Evolutionary conservation across 352 stramenopile genomes (phyloP), one percentile per base, ranked within the genome.

Genomic region (Globisporangium rhizosaccharum): DNA sequence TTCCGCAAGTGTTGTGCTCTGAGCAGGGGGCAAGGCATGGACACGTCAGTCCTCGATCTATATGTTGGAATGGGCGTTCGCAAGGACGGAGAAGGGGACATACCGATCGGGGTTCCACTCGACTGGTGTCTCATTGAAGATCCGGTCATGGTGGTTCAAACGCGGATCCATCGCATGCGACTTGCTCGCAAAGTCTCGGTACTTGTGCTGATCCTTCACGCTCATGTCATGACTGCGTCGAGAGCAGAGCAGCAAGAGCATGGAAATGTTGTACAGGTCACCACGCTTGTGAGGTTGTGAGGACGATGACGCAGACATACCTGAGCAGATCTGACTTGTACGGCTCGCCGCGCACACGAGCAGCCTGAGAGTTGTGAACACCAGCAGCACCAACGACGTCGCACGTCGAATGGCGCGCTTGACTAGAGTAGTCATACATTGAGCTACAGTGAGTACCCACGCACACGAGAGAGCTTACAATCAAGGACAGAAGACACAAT

Each of bases 1-100:
- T 93, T 90, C 20, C 84, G 81, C 20, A 93, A 55, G n/a, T 87
- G n/a, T 63, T 89, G 79, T 20, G 82, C 79, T 45, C 79, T 91
- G 51, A 37, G n/a, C 14, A 56, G 37, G 15, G 39, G 47, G 28
- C 37, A 8, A 26, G 14, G 18, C 15, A 57, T 47, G 41, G 17
- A 46, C 14, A 46, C 41, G 15, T n/a, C 14, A 39, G 26, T 15
- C 6, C 20, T 53, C 7, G 17, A 26, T 28, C 7, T 14, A 14
- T 15, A 26, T 41, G 25, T 41, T 15, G 23, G 5, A 44, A 5
- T 25, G 6, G 10, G 4, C 36, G 18, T 8, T 14, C 7, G 5
- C 7, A 7, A 46, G n/a, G 36, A n/a, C n/a, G 37, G 45, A 30
- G 30, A 52, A 9, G 28, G 1, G 20, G 15, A 47, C 57, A 9